Evolutionary conservation across 306 rosid species (phyloP).

Genomic region (Corylus americana): DNA sequence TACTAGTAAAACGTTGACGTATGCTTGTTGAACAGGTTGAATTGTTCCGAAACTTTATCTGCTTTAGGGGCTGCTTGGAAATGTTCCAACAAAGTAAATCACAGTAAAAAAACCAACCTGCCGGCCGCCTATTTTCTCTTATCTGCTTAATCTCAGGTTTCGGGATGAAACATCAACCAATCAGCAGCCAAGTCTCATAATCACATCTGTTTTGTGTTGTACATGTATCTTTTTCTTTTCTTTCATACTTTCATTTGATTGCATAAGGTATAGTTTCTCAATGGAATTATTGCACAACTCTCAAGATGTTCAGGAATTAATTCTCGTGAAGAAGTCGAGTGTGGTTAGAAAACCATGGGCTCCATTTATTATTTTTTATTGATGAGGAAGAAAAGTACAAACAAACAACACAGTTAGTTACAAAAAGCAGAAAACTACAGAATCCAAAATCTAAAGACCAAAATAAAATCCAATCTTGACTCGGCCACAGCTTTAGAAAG

Average conservation of each 20-base stretch:
- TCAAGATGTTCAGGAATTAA: neutral
- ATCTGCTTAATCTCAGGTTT: neutral
- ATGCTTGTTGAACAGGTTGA: neutral
- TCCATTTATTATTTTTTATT: too few relatives aligned
- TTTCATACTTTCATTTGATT: neutral
- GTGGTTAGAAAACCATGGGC: neutral
- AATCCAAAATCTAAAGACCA: too few relatives aligned
- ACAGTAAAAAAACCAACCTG: neutral
- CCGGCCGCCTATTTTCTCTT: neutral
- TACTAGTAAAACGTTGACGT: neutral
- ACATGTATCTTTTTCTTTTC: neutral
- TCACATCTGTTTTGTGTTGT: neutral
- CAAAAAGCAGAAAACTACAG: too few relatives aligned
- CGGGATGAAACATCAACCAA: neutral
- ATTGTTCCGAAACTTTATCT: neutral
- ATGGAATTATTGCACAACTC: neutral
- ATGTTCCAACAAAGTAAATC: neutral
- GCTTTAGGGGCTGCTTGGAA: neutral
- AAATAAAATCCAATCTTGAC: too few relatives aligned
- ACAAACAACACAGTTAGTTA: too few relatives aligned
- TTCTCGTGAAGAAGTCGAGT: neutral
- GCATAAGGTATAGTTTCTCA: neutral
- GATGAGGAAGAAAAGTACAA: too few relatives aligned
- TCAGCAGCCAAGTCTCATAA: neutral
- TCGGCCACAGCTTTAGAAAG: too few relatives aligned